These are phyloP conservation scores for Vitis rotundifolia DNA, from an alignment of 164 flowering plant genomes.

Conservation along the genomic window DNA sequence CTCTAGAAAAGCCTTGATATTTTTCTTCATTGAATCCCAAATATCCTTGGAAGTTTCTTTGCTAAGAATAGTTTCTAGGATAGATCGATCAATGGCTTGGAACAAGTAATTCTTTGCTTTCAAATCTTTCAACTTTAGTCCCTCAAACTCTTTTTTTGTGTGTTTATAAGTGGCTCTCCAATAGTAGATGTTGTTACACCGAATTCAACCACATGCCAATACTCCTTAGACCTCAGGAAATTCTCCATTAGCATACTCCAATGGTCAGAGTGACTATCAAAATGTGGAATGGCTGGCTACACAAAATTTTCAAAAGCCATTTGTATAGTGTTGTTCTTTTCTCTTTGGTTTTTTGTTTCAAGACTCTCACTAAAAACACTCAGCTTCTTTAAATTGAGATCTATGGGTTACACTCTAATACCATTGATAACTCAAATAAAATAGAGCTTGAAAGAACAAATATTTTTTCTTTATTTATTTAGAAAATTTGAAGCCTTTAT, in stretches of 20 bases:
- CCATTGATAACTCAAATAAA: no score
- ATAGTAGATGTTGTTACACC: no score
- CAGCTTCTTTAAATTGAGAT: no score
- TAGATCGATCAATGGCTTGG: conserved; percentile 9
- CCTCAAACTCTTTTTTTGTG: neutral
- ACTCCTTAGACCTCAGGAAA: conserved; percentile 4
- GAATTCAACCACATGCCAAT: neutral
- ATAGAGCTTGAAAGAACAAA: no score
- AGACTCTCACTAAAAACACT: no score
- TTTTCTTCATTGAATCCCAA: conserved; percentile 22
- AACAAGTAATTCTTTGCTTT: conserved; percentile 15
- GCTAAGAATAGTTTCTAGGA: conserved; percentile 23
- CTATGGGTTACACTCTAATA: no score
- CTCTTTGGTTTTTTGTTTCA: no score
- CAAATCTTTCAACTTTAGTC: conserved; percentile 8
- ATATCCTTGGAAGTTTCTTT: conserved; percentile 22
- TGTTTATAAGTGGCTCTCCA: neutral
- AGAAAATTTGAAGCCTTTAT: no score
- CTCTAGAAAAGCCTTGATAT: conserved; percentile 18
- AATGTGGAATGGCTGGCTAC: neutral
- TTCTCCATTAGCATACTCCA: conserved; percentile 4
- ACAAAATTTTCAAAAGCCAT: no score
- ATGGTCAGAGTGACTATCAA: conserved; percentile 10
- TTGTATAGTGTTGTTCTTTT: no score
- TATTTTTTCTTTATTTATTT: no score